Percentiles rank a stretch among this genome's conserved stretches.
phyloP scores from a whole-genome alignment of 1,284 basidiomycete genomes.

The Boletus mariae region DNA sequence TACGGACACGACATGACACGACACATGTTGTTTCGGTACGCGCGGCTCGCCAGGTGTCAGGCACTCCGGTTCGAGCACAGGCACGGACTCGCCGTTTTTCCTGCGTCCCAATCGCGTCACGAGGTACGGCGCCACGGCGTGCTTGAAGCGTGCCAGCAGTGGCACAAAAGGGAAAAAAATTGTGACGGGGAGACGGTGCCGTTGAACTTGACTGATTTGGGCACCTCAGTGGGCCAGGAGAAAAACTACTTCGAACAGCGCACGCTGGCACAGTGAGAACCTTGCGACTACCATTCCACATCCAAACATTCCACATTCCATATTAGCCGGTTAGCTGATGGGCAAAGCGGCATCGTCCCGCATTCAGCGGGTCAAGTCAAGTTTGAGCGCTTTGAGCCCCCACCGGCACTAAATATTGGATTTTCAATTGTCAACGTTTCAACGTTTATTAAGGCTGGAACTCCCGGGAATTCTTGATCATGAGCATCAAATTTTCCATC shows the following conservation, averaged over 20 bases:
- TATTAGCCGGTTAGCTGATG: not conserved
- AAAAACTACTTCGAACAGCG: not conserved
- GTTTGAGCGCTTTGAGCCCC: not conserved
- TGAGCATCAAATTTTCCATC: not conserved
- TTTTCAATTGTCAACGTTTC: not conserved
- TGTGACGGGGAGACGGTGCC: not conserved
- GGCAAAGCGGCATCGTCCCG: not conserved
- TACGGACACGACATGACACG: not conserved
- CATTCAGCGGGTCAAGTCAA: not conserved
- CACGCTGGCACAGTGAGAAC: not conserved
- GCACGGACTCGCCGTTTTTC: not conserved
- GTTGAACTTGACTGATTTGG: not conserved
- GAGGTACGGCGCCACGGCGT: not conserved
- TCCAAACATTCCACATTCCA: not conserved
- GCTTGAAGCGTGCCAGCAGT: not conserved
- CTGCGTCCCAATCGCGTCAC: not conserved
- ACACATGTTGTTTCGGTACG: not conserved
- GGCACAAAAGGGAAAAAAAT: not conserved
- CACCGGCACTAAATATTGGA: not conserved
- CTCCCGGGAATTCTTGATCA: not conserved
- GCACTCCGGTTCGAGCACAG: not conserved
- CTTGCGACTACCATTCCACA: not conserved
- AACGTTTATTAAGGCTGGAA: not conserved
- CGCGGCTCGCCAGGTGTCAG: not conserved
- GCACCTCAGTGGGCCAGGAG: not conserved